phyloP scores from a whole-genome alignment of 2,329 filamentous ascomycete species.

The Orbilia ellipsospora region DNA sequence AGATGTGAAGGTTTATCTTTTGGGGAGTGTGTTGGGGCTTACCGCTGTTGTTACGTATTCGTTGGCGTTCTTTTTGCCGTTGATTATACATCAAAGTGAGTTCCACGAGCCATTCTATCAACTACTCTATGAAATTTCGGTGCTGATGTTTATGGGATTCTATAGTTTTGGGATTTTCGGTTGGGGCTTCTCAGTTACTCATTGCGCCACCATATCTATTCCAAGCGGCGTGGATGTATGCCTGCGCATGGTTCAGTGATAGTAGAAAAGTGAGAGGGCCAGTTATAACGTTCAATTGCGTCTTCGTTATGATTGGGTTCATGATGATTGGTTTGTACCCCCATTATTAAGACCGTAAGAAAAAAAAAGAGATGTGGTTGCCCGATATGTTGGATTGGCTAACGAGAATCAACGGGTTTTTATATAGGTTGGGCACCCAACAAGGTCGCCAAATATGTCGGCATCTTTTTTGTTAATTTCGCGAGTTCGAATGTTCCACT shows the following conservation, averaged over 20 bases:
- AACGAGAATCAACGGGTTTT: too few relatives aligned
- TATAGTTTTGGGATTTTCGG: slow-evolving; percentile 70
- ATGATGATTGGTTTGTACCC: slow-evolving; percentile 69
- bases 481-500: slow-evolving; percentile 81
- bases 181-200: slow-evolving; percentile 75
- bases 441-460: slow-evolving; percentile 74
- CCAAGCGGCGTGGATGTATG: slow-evolving; percentile 72
- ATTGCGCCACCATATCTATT: slow-evolving; percentile 76
- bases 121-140: too few relatives aligned
- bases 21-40: slow-evolving; percentile 71
- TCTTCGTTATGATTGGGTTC: slow-evolving; percentile 75
- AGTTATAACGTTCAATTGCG: slow-evolving; percentile 73
- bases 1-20: slow-evolving; percentile 32
- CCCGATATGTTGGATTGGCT: too few relatives aligned
- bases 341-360: too few relatives aligned
- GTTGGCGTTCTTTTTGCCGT: slow-evolving; percentile 80
- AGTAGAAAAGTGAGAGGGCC: slow-evolving; percentile 74
- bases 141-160: too few relatives aligned
- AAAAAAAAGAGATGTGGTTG: too few relatives aligned
- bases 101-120: not conserved
- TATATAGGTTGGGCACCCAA: slow-evolving; percentile 70
- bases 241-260: slow-evolving; percentile 73
- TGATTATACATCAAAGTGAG: slow-evolving; percentile 72
- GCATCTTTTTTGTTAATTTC: slow-evolving; percentile 77
- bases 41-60: slow-evolving; percentile 78